Evolutionary conservation across 192 early-diverging fungal genomes (phyloP).

Genomic region (Coemansia nantahalensis): DNA sequence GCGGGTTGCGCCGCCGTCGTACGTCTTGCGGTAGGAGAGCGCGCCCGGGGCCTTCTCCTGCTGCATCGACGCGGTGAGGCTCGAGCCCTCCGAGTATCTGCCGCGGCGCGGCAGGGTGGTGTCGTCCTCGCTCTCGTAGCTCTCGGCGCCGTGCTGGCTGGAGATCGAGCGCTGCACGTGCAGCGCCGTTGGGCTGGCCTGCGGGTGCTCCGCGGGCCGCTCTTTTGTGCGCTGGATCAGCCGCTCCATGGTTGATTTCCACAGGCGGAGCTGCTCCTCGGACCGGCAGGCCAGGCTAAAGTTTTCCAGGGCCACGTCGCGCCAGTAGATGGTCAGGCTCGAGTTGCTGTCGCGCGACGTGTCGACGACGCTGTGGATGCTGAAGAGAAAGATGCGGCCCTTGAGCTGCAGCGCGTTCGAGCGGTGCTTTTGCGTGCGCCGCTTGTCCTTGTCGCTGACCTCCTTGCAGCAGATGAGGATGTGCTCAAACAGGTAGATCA

Average conservation of each 20-base stretch:
- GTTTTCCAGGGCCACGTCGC: constrained; percentile 73
- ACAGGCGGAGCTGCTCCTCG: constrained; percentile 88
- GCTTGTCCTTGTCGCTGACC: constrained; percentile 63
- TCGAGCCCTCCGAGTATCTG: constrained; percentile 47
- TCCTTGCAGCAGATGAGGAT: constrained; percentile 95
- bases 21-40: constrained; percentile 47
- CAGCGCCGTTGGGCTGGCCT: constrained; percentile 6
- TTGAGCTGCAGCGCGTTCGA: constrained; percentile 65
- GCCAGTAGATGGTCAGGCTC: constrained; percentile 81
- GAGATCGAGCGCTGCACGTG: constrained; percentile 14
- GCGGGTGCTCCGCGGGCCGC: constrained; percentile 20
- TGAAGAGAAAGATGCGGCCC: constrained; percentile 83
- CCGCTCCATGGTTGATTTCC: constrained; percentile 77
- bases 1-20: constrained; percentile 30
- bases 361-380: constrained; percentile 72
- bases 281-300: constrained; percentile 89
- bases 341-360: constrained; percentile 54
- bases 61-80: constrained; percentile 41
- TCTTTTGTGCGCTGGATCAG: constrained; percentile 60
- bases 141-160: constrained; percentile 17
- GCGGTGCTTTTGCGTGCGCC: constrained; percentile 50
- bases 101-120: constrained; percentile 25
- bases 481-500: constrained; percentile 91
- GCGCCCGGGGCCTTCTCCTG: constrained; percentile 27
- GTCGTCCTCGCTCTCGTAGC: constrained; percentile 37